A percentile compares a stretch with the other conserved stretches of the same genome.
Evolutionary conservation across 2,329 filamentous ascomycete species (phyloP).

Genomic region (Arachnopeziza araneosa): DNA sequence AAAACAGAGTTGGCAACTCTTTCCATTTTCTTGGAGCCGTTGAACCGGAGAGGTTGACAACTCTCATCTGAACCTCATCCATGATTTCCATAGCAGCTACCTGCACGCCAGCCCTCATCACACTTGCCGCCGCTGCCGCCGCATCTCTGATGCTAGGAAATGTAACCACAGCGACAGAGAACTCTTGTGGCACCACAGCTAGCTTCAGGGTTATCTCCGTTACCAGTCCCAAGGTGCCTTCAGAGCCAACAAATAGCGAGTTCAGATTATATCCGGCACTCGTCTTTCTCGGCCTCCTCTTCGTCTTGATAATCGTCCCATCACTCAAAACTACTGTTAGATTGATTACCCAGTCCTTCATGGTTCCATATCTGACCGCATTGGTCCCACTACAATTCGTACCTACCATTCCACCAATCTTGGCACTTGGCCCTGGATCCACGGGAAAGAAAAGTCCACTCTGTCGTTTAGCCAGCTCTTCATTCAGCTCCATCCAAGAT

Average conservation of each 20-base stretch:
- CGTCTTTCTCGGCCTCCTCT: constrained; percentile 71
- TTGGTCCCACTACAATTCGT: constrained; percentile 77
- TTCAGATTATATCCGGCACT: constrained; percentile 82
- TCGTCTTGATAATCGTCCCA: constrained; percentile 73
- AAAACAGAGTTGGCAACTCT: constrained; percentile 72
- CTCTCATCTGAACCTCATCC: constrained; percentile 83
- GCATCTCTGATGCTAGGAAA: constrained; percentile 75
- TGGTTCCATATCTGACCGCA: constrained; percentile 74
- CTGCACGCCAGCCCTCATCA: constrained; percentile 56
- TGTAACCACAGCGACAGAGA: constrained; percentile 71
- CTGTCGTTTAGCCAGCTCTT: constrained; percentile 58
- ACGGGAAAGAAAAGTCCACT: constrained; percentile 85
- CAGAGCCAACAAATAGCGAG: constrained; percentile 71
- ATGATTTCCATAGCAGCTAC: constrained; percentile 60
- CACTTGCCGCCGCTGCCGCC: constrained; percentile 64
- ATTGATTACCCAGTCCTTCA: constrained; percentile 86
- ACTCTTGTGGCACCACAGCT: constrained; percentile 68
- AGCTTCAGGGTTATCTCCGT: constrained; percentile 81
- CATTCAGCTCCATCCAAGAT: constrained; percentile 87
- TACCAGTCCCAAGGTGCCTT: constrained; percentile 75
- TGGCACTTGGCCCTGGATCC: constrained; percentile 66
- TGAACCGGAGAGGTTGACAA: constrained; percentile 69
- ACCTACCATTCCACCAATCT: constrained; percentile 78
- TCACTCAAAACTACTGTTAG: constrained; percentile 76
- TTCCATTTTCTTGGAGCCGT: constrained; percentile 67